Base-by-base conservation (phyloP, 108 stramenopile genomes). In the Fragilariopsis cylindrus region DNA sequence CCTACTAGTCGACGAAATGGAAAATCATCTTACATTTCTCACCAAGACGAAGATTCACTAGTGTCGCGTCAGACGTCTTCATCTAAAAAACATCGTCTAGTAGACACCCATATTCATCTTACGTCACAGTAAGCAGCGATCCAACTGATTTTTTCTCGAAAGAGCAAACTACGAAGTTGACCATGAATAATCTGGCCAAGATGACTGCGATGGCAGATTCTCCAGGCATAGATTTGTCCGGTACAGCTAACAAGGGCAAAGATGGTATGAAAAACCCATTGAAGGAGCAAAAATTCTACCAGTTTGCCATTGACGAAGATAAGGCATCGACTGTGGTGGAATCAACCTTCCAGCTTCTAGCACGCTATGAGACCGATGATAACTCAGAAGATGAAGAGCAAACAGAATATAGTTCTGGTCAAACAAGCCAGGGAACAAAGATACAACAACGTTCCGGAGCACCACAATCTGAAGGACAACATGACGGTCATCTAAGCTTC, bases 271-370 rank as follows among this genome's bases (percentile, higher is more conserved):
- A 79, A 56, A 70, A 70, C 60, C 4, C 69, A n/a, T 64, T 70
- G 30, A 60, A 60, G 18, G 48, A 73, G 41, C 57, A 63, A 45
- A 74, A 71, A 55, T 80, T 80, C 39, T 72, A 80, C 45, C 79
- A 80, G 70, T 80, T 80, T 46, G 67, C 79, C 4, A 74, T 75
- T 41, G 79, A 80, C 18, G 79, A 80, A 48, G 79, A 80, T 70
- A 80, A 80, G 49, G 74, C 69, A 52, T 80, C 79, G 15, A 80
- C 79, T 11, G 79, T 80, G 4, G 68, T 80, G 52, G 67, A 68
- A 52, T 68, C 67, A 5, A 68, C 48, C 5, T 5, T 68, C 9
- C 49, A 52, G 11, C 69, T 71, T 30, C 79, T 74, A 3, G 18
- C 15, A n/a, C 30, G 40, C 30, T 68, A 68, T 21, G 43, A 41